phyloP scores from a whole-genome alignment of 345 rosid species.

The Kandelia obovata region DNA sequence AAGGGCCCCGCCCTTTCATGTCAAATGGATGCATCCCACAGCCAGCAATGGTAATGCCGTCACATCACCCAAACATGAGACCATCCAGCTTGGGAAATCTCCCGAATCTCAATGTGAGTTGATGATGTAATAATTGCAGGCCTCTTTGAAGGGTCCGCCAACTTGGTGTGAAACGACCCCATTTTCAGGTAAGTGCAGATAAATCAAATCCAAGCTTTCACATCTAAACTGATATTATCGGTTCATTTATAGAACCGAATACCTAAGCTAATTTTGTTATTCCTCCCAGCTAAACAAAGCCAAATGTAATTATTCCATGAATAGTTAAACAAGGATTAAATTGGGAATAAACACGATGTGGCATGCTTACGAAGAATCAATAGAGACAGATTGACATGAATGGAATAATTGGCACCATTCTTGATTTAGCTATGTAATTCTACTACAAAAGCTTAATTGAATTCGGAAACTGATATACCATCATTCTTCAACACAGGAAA shows the following conservation, averaged over 20 bases:
- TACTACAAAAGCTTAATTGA: conserved; percentile 9
- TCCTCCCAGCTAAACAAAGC: too few relatives aligned
- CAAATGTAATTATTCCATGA: too few relatives aligned
- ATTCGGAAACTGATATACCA: too few relatives aligned
- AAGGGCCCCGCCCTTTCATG: not conserved
- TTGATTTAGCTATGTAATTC: conserved; percentile 14
- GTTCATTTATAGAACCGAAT: not conserved
- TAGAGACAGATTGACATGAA: conserved; percentile 5
- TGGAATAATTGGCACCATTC: conserved; percentile 3
- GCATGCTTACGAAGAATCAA: conserved; percentile 22
- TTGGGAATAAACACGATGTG: not conserved
- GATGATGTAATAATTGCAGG: not conserved
- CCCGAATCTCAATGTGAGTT: not conserved
- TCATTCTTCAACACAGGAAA: too few relatives aligned
- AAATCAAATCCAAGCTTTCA: conserved; percentile 23
- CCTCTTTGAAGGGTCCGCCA: not conserved
- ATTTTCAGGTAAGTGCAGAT: conserved; percentile 3
- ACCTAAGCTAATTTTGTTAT: too few relatives aligned
- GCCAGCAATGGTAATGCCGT: conserved; percentile 12
- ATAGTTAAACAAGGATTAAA: too few relatives aligned
- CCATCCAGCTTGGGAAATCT: conserved; percentile 4
- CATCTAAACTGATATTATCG: not conserved
- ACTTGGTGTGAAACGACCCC: conserved; percentile 9
- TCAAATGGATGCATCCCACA: conserved; percentile 3
- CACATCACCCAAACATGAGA: not conserved